These are phyloP conservation scores for Populus ilicifolia DNA, from an alignment of 345 rosid species.

Conservation along the genomic window DNA sequence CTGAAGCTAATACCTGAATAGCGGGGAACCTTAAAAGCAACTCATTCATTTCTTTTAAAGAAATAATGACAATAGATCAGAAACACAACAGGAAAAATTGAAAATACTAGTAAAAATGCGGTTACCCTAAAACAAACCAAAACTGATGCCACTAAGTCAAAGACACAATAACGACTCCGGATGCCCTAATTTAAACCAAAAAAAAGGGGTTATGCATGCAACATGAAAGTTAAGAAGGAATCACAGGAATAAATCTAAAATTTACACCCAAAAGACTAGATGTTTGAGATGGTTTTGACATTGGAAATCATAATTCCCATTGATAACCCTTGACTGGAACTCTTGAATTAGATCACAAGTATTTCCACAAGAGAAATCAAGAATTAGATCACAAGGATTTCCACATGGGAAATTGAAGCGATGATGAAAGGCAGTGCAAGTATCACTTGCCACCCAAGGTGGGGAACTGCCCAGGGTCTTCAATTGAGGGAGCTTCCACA, in stretches of 20 bases:
- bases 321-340: slow-evolving; percentile 17
- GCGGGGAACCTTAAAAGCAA: neutral
- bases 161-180: slow-evolving; percentile 20
- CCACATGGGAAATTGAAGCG: slow-evolving; percentile 7
- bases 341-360: slow-evolving; percentile 18
- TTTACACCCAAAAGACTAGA: slow-evolving; percentile 41
- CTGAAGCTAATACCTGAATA: neutral
- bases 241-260: slow-evolving; percentile 30
- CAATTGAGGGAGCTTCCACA: slow-evolving; percentile 63
- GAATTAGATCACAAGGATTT: slow-evolving; percentile 19
- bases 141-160: slow-evolving; percentile 37
- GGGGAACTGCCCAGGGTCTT: slow-evolving; percentile 86
- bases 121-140: slow-evolving; percentile 28
- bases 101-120: neutral
- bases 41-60: slow-evolving; percentile 3
- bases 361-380: slow-evolving; percentile 9
- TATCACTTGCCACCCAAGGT: slow-evolving; percentile 82
- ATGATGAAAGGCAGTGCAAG: neutral
- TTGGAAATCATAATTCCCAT: slow-evolving; percentile 29
- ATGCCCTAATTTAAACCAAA: slow-evolving; percentile 7
- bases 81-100: neutral
- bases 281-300: slow-evolving; percentile 22
- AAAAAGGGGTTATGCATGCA: slow-evolving; percentile 18
- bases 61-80: neutral
- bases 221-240: slow-evolving; percentile 12